Conservation (phyloP, 257 asterid species). For the Gentiana dahurica region DNA sequence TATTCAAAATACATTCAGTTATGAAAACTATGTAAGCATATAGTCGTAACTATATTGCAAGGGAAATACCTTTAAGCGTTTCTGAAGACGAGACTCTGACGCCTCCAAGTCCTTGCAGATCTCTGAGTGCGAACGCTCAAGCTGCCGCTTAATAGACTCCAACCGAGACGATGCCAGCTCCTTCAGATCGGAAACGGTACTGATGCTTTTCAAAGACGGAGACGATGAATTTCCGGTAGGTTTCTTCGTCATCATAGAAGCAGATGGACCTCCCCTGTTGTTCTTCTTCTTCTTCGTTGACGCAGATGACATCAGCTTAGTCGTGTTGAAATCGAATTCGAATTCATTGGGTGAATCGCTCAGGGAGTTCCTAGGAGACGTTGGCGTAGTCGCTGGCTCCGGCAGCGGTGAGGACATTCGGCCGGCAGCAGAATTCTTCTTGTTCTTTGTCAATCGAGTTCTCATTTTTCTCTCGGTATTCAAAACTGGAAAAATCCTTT, state of each 20-base stretch:
- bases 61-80: slow-evolving; percentile 59
- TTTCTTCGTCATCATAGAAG: slow-evolving; percentile 21
- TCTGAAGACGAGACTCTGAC: slow-evolving; percentile 61
- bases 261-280: slow-evolving; percentile 19
- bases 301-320: slow-evolving; percentile 21
- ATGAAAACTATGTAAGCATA: no score
- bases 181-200: slow-evolving; percentile 61
- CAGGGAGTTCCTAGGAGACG: slow-evolving; percentile 33
- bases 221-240: slow-evolving; percentile 26
- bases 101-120: slow-evolving; percentile 69
- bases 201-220: slow-evolving; percentile 20
- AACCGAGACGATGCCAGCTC: slow-evolving; percentile 38
- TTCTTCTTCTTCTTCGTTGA: slow-evolving; percentile 28
- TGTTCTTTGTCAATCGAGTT: slow-evolving; percentile 37
- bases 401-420: slow-evolving; percentile 25
- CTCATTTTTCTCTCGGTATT: slow-evolving; percentile 18
- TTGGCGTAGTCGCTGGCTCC: slow-evolving; percentile 19
- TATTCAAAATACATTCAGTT: no score
- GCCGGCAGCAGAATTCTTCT: slow-evolving; percentile 24
- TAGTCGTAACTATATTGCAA: neutral
- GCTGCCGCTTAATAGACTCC: slow-evolving; percentile 45
- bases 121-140: slow-evolving; percentile 62
- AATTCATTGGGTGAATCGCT: slow-evolving; percentile 40
- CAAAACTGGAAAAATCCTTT: no score
- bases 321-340: slow-evolving; percentile 33